Base-by-base conservation (phyloP, 805 yeast genomes). In the Wickerhamiella australiensis region DNA sequence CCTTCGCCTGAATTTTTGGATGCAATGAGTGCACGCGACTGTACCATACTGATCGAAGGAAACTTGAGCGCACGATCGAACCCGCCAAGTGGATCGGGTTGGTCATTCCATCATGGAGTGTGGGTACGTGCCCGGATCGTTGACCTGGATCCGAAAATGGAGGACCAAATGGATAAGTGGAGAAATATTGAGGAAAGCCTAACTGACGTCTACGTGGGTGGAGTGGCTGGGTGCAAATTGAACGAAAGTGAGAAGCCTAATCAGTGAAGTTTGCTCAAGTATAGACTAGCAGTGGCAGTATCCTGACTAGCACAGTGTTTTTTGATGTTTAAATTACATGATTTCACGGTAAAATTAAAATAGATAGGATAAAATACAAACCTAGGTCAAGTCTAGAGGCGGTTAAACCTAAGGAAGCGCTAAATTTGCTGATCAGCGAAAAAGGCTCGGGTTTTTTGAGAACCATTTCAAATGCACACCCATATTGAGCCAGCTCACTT, bases 21-120 rank as follows among this genome's bases (percentile, higher is more conserved):
- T 26, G 72, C 74, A 3, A 78, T 78, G 82, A 67, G 81, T 0
- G 60, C 72, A 27, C 65, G 83, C 31, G 83, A 78, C 58, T 78
- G 78, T 23, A 77, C 81, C 0, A 56, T 78, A 15, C 70, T 77
- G 47, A 54, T 76, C 15, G 70, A 71, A 47, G 23, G 29, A 15
- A 20, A n/a, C 17, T 17, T 8, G 15, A 33, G 18, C 13, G n/a
- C 13, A 4, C 26, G 25, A 21, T 3, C 12, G 9, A 9, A 3
- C n/a, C 21, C 38, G 20, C 44, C 44, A 15, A 51, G 54, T 2
- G 59, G 57, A 12, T 54, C 53, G 1, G 58, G 54, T 36, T 68
- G 59, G 46, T 54, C 40, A 3, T 25, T 29, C 12, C 41, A 61
- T 36, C 3, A 17, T 17, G 47, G 47, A 6, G n/a, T 45, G n/a